A percentile compares a stretch with the other conserved stretches of the same genome.
These are phyloP conservation scores for Wickerhamiella musiphila DNA, from an alignment of 805 yeast genomes.

Conservation along the genomic window DNA sequence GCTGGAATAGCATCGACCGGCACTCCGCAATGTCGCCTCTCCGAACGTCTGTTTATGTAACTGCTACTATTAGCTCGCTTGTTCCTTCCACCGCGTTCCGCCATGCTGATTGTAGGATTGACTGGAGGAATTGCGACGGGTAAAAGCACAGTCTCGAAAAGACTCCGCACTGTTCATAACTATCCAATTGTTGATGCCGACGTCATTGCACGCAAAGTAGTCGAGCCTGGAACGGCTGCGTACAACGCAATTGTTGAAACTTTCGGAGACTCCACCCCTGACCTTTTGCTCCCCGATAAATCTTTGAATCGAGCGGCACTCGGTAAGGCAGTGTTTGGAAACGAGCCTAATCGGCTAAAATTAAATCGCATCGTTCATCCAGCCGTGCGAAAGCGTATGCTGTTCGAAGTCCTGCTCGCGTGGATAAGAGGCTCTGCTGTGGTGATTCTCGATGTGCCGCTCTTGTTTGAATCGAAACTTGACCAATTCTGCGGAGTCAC, in stretches of 20 bases:
- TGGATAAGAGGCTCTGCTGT: slow-evolving; percentile 42
- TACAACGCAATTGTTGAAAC: slow-evolving; percentile 45
- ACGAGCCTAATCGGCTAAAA: slow-evolving; percentile 36
- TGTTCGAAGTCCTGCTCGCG: slow-evolving; percentile 33
- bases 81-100: no score
- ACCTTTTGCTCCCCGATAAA: slow-evolving; percentile 27
- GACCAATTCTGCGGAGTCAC: slow-evolving; percentile 54
- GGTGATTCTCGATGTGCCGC: slow-evolving; percentile 77
- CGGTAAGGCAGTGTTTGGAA: slow-evolving; percentile 63
- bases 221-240: slow-evolving; percentile 61
- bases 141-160: slow-evolving; percentile 69
- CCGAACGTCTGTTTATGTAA: no score
- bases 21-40: no score
- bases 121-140: slow-evolving; percentile 99
- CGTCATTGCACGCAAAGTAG: slow-evolving; percentile 68
- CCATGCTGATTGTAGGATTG: slow-evolving; percentile 80
- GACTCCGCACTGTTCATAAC: slow-evolving; percentile 33
- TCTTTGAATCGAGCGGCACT: slow-evolving; percentile 52
- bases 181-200: slow-evolving; percentile 77
- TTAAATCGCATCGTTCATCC: slow-evolving; percentile 78
- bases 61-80: no score
- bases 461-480: slow-evolving; percentile 66
- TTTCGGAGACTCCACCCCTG: slow-evolving; percentile 39
- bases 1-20: no score
- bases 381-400: slow-evolving; percentile 55